Conservation (phyloP, 805 yeast genomes). For the Yamadazyma nakazawae region DNA sequence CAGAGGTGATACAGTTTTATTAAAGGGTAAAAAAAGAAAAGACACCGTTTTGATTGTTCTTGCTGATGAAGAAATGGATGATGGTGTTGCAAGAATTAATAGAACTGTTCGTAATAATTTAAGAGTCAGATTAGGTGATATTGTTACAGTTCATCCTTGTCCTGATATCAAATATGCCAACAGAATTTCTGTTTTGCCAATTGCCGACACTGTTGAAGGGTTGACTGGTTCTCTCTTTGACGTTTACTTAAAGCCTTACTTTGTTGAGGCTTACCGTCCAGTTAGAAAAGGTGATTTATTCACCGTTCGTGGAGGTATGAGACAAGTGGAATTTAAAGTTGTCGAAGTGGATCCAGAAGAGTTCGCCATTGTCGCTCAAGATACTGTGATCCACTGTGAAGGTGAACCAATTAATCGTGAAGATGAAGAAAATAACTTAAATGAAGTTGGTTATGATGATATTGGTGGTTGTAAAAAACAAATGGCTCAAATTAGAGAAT, state of each 20-base stretch:
- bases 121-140: slow-evolving; percentile 90
- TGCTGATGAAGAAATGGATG: slow-evolving; percentile 95
- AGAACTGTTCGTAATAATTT: slow-evolving; percentile 95
- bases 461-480: slow-evolving; percentile 99
- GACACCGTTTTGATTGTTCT: slow-evolving; percentile 95
- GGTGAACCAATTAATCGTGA: slow-evolving; percentile 98
- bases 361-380: slow-evolving; percentile 97
- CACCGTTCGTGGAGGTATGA: slow-evolving; percentile 97
- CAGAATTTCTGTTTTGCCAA: slow-evolving; percentile 91
- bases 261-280: slow-evolving; percentile 98
- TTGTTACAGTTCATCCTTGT: slow-evolving; percentile 88
- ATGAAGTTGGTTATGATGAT: slow-evolving; percentile 97
- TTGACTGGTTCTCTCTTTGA: slow-evolving; percentile 95
- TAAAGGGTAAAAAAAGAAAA: slow-evolving; percentile 96
- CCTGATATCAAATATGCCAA: slow-evolving; percentile 97
- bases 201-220: slow-evolving; percentile 98
- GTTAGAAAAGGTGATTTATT: slow-evolving; percentile 97
- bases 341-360: slow-evolving; percentile 98
- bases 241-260: slow-evolving; percentile 94
- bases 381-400: slow-evolving; percentile 95
- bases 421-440: slow-evolving; percentile 94
- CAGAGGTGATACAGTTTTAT: slow-evolving; percentile 96
- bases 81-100: slow-evolving; percentile 90
- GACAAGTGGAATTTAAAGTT: slow-evolving; percentile 98
- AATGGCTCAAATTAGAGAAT: slow-evolving; percentile 98